Evolutionary conservation across 139 green algal species (phyloP), one percentile per base, ranked within the genome.

Genomic region (Micromonas commoda): DNA sequence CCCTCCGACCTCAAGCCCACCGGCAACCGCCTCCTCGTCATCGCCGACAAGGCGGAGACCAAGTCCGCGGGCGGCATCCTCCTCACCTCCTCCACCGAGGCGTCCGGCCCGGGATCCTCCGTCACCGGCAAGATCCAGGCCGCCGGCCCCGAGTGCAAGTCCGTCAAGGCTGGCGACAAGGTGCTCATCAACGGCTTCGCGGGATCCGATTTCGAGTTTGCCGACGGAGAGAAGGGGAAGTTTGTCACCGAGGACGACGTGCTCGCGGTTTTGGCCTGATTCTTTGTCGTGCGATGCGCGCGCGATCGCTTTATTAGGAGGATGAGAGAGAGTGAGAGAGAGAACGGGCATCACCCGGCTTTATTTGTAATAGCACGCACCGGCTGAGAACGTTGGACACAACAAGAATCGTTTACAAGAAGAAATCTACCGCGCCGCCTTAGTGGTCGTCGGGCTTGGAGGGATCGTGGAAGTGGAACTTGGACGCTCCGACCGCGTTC

Each of bases 391-490:
- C n/a, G n/a, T n/a, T n/a, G n/a, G n/a, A n/a, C n/a, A n/a, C n/a
- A n/a, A n/a, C n/a, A n/a, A n/a, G n/a, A n/a, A n/a, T n/a, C n/a
- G n/a, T n/a, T n/a, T n/a, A n/a, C n/a, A n/a, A n/a, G n/a, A n/a
- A n/a, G n/a, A n/a, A n/a, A n/a, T n/a, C n/a, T n/a, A n/a, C n/a
- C n/a, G n/a, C n/a, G n/a, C n/a, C n/a, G n/a, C n/a, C n/a, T n/a
- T n/a, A n/a, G n/a, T n/a, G n/a, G 26, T 34, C 21, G 24, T 34
- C 31, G 63, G 21, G 20, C 28, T 70, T 34, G 63, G 2, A 39
- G 31, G 71, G 74, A 20, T 80, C 33, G 74, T 80, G 74, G 57
- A 80, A 73, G 74, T 80, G 74, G 32, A 71, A 80, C 60, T 80
- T 80, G 9, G 29, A 61, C 61, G 74, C 74, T 23, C 74, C 74